phyloP scores from a whole-genome alignment of 805 yeast species.

The Debaryomyces maramus region DNA sequence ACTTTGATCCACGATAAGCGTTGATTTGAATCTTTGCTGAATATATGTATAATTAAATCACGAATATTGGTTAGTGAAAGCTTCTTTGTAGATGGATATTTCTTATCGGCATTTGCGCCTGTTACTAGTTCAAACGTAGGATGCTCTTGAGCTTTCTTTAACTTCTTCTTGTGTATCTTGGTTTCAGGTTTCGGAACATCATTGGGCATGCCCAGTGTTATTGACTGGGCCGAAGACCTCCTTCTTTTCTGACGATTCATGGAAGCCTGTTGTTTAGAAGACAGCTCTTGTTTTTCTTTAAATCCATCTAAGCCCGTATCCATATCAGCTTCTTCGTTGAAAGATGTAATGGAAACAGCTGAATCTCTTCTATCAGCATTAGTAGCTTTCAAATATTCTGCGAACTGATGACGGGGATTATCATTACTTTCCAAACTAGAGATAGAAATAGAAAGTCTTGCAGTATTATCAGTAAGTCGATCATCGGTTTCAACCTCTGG shows the following conservation, averaged over 20 bases:
- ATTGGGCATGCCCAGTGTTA: constrained; percentile 1
- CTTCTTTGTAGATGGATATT: constrained; percentile 6
- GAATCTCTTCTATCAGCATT: constrained; percentile 19
- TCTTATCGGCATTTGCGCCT: background rate
- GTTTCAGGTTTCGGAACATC: constrained; percentile 12
- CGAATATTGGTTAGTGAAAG: constrained; percentile 19
- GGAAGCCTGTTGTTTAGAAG: background rate
- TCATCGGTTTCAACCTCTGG: constrained; percentile 12
- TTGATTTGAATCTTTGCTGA: constrained; percentile 21
- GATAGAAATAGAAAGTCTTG: constrained; percentile 27
- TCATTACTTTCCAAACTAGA: constrained; percentile 17
- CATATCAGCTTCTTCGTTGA: constrained; percentile 21
- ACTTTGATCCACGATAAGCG: constrained; percentile 44
- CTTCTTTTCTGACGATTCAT: constrained; percentile 28
- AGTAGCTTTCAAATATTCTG: constrained; percentile 12
- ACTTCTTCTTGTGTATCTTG: constrained; percentile 29
- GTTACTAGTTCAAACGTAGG: constrained; percentile 16
- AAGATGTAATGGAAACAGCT: constrained; percentile 23
- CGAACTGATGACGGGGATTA: constrained; percentile 17
- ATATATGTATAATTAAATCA: constrained; percentile 17
- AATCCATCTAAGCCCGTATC: constrained; percentile 1
- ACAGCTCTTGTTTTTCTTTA: constrained; percentile 2
- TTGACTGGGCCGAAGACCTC: constrained; percentile 37
- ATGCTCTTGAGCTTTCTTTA: constrained; percentile 30
- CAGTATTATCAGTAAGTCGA: constrained; percentile 24